Base-by-base conservation (phyloP, 371 early-diverging fungal genomes). In the Rhizomucor pusillus region DNA sequence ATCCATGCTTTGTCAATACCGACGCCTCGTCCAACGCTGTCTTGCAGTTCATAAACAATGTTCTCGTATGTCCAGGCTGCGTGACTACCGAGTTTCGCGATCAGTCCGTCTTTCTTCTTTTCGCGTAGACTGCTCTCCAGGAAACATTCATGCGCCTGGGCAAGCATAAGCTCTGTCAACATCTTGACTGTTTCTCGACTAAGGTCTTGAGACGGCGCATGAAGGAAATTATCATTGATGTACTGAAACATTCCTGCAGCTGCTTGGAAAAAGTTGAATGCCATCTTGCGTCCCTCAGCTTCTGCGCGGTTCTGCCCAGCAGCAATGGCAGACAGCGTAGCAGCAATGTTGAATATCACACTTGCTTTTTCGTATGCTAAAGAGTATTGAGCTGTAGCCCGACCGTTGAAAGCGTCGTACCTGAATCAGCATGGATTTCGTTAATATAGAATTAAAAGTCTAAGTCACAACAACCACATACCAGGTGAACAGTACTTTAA, bases 301-400 rank as follows among this genome's bases (percentile, higher is more conserved):
- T 91, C 92, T 5, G 80, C 85, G 33, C 92, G 77, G 54, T 86
- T 87, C 65, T 90, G 90, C 0, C 73, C 61, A 36, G 84, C 74
- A 2, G 87, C 91, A 59, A 89, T 88, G 36, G 85, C 81, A 7
- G 86, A 85, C 23, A 91, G 67, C 1, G 86, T 81, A 3, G 93
- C 86, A 1, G 93, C 98, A 43, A 94, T 85, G 62, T 96, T 96
- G 75, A 94, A 98, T 52, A 98, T 89, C 13, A 91, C 82, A 66
- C 91, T 90, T 1, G 97, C 98, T 77, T 95, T 95, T 60, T 96
- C 97, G 68, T 92, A 97, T 1, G 98, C 98, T 50, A 95, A 77
- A 3, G 96, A 94, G 65, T 83, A 85, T 60, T 98, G 98, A 12
- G 73, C 62, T 13, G 69, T 69, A 12, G 65, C 52, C 6, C 66